Evolutionary conservation across 225 moss, liverwort and hornwort genomes (phyloP).

Genomic region (Sphagnum tenellum): DNA sequence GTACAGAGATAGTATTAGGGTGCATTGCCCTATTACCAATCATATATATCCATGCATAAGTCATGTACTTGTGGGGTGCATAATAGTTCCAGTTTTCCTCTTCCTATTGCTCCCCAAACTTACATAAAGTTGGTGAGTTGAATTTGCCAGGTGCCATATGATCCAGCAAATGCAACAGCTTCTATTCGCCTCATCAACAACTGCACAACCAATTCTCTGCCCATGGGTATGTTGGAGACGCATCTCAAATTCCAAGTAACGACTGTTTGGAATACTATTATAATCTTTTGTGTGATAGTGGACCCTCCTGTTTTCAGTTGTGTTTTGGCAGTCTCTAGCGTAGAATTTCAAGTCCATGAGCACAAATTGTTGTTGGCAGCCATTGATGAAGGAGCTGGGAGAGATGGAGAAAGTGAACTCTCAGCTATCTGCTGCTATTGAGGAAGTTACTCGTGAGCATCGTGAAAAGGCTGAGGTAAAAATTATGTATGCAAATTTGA

Average conservation of each 20-base stretch:
- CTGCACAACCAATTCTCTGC: slow-evolving; percentile 88
- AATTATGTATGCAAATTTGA: neutral
- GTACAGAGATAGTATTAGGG: too few species aligned
- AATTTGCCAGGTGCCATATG: slow-evolving; percentile 60
- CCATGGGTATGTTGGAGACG: slow-evolving; percentile 44
- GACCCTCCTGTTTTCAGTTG: too few species aligned
- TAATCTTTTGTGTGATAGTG: too few species aligned
- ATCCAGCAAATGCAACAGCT: slow-evolving; percentile 97
- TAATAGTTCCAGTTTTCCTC: neutral
- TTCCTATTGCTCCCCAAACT: neutral
- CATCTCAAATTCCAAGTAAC: too few species aligned
- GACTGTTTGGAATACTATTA: too few species aligned
- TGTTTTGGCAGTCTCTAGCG: neutral
- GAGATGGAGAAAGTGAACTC: slow-evolving; percentile 99
- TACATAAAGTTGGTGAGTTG: neutral
- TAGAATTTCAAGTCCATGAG: too few species aligned
- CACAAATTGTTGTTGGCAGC: slow-evolving; percentile 23
- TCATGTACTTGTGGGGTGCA: too few species aligned
- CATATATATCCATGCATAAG: too few species aligned
- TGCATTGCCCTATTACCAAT: too few species aligned
- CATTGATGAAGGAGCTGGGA: slow-evolving; percentile 88
- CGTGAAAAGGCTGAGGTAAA: slow-evolving; percentile 93
- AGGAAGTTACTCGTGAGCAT: slow-evolving; percentile 94
- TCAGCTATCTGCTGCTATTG: slow-evolving; percentile 84
- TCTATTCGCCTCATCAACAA: slow-evolving; percentile 89